Conservation (phyloP, 768 basidiomycete genomes). For the Hemileccinum rubropunctum region DNA sequence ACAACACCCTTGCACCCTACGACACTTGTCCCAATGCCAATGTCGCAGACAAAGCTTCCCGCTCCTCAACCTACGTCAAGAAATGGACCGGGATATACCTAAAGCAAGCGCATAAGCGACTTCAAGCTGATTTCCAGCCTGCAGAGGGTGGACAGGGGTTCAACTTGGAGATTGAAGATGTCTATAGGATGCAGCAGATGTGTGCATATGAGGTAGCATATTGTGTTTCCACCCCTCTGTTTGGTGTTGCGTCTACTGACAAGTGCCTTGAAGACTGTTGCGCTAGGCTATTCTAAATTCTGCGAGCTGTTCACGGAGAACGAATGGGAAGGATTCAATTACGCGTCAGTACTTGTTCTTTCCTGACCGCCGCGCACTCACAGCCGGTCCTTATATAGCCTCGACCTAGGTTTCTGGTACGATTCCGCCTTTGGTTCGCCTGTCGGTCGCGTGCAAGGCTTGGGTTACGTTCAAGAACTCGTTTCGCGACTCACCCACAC, state of each 20-base stretch:
- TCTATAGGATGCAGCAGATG: conserved; percentile 76
- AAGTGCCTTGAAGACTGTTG: conserved; percentile 66
- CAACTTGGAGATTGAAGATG: conserved; percentile 60
- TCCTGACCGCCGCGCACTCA: not conserved
- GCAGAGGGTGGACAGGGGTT: conserved; percentile 41
- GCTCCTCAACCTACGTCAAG: conserved; percentile 54
- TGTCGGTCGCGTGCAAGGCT: conserved; percentile 69
- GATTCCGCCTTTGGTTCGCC: conserved; percentile 81
- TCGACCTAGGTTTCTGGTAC: conserved; percentile 41
- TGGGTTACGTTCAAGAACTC: conserved; percentile 82
- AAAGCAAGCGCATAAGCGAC: conserved; percentile 54
- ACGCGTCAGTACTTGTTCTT: conserved; percentile 50
- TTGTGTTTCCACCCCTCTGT: not conserved
- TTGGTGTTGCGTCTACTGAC: not conserved
- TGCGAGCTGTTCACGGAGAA: conserved; percentile 87
- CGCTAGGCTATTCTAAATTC: conserved; percentile 87
- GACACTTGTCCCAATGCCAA: conserved; percentile 72
- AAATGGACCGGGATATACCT: conserved; percentile 77
- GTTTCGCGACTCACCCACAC: conserved; percentile 79
- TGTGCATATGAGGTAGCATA: conserved; percentile 75
- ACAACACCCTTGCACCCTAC: conserved; percentile 86
- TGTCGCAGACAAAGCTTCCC: conserved; percentile 44
- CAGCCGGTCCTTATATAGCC: conserved; percentile 2
- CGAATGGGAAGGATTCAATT: conserved; percentile 93
- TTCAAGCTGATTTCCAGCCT: conserved; percentile 49